Evolutionary conservation across 2,329 filamentous ascomycete genomes (phyloP), one percentile per base, ranked within the genome.

Genomic region (Fonsecaea pedrosoi): DNA sequence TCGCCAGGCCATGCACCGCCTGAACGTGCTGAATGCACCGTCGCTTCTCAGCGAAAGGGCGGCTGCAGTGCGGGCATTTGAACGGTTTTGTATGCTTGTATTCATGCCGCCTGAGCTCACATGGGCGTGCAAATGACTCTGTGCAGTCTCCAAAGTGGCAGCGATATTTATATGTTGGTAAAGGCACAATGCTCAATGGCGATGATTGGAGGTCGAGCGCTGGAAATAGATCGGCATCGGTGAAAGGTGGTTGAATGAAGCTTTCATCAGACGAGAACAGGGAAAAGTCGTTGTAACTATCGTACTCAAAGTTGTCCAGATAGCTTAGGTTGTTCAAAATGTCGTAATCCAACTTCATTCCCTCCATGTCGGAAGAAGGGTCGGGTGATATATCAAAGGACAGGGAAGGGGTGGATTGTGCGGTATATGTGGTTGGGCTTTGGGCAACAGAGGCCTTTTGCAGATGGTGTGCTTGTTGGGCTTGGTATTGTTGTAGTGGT

Each of bases 21-120:
- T 68, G 60, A 15, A 65, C 56, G 32, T 68, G 66, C 21, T 62
- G 66, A 9, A 55, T 54, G 34, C 62, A 60, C 6, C 66, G 58
- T 48, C 66, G 53, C 59, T 68, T 68, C 55, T 68, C 66, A 7
- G 66, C 62, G 37, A 68, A 68, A 2, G 59, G 45, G 10, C 50
- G 48, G 21, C 60, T 54, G 53, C 66, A 68, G 10, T 62, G 54
- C 12, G 55, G 21, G 34, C 66, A 68, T 40, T 42, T 13, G 21
- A 62, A 68, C 6, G 66, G 66, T 4, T 37, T 61, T 0, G 54
- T 65, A 45, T 68, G 66, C 35, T 66, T 68, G 48, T 50, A 55
- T 18, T 54, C 18, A 54, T 68, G 66, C 3, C 66, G 66, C 12
- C 53, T 66, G 8, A 68, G 63, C 53, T 68, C 66, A 32, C 63